Evolutionary conservation across 2,329 filamentous ascomycete genomes (phyloP).

Genomic region (Pyricularia grisea): DNA sequence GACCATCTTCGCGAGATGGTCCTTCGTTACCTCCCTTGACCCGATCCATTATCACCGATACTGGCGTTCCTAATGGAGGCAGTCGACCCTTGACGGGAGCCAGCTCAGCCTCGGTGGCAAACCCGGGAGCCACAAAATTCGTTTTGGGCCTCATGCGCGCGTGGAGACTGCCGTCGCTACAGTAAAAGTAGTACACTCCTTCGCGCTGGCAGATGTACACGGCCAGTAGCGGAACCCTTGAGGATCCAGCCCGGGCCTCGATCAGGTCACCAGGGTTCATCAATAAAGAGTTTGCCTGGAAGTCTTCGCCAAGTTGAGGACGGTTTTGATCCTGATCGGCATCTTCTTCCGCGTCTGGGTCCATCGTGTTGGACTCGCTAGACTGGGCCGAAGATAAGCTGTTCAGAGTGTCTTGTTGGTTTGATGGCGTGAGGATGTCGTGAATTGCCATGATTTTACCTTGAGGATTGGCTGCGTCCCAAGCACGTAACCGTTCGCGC

Average conservation of each 20-base stretch:
- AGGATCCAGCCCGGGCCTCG: slow-evolving; percentile 26
- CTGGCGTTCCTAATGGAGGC: slow-evolving; percentile 16
- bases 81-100: slow-evolving; percentile 28
- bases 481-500: neutral
- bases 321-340: neutral
- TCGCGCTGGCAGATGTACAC: slow-evolving; percentile 43
- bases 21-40: slow-evolving; percentile 17
- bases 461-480: neutral
- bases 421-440: neutral
- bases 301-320: neutral
- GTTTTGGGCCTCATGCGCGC: slow-evolving; percentile 32
- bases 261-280: slow-evolving; percentile 38
- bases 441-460: neutral
- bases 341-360: slow-evolving; percentile 9
- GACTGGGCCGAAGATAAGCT: neutral
- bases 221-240: slow-evolving; percentile 35
- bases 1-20: slow-evolving; percentile 33
- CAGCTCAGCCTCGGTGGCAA: slow-evolving; percentile 31
- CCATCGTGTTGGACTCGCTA: neutral
- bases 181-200: slow-evolving; percentile 44
- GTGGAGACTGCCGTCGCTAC: slow-evolving; percentile 40
- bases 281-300: neutral
- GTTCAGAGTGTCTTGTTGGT: neutral
- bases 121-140: slow-evolving; percentile 40
- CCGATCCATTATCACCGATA: slow-evolving; percentile 23